A percentile compares a stretch with the other conserved stretches of the same genome.
phyloP scores from a whole-genome alignment of 768 basidiomycete species.

The Cystofilobasidium bisporidii region DNA sequence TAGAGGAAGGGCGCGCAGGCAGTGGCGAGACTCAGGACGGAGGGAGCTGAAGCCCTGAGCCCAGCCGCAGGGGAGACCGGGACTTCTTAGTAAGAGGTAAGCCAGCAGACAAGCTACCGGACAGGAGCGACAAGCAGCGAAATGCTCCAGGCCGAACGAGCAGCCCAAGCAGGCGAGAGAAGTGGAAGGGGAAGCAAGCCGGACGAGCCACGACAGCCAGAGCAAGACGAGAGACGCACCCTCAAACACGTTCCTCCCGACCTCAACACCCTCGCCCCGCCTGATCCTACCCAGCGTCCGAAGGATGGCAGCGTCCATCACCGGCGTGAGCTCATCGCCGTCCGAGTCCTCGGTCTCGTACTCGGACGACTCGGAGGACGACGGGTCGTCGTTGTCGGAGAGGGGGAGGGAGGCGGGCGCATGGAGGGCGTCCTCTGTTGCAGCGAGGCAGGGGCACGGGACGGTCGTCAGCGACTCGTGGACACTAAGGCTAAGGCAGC shows the following conservation, averaged over 20 bases:
- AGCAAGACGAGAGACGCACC: conserved; percentile 45
- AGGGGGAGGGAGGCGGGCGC: background rate
- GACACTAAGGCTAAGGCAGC: too few relatives aligned
- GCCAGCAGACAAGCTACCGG: too few relatives aligned
- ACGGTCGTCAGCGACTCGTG: too few relatives aligned
- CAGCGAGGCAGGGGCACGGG: background rate
- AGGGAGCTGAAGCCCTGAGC: too few relatives aligned
- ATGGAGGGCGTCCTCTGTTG: background rate
- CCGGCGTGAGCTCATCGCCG: conserved; percentile 86
- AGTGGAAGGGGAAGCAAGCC: conserved; percentile 1
- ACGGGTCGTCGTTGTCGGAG: conserved; percentile 41
- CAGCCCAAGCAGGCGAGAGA: too few relatives aligned
- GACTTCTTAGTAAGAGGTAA: too few relatives aligned
- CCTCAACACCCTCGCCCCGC: conserved; percentile 74
- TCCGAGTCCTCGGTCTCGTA: conserved; percentile 83
- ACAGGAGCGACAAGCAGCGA: too few relatives aligned
- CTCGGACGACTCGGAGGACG: conserved; percentile 58
- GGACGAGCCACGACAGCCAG: too few relatives aligned
- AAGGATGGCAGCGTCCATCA: conserved; percentile 86
- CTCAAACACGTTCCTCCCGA: conserved; percentile 62
- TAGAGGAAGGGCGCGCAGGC: too few relatives aligned
- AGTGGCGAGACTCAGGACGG: too few relatives aligned
- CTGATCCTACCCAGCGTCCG: conserved; percentile 77
- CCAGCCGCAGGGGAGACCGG: too few relatives aligned
- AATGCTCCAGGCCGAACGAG: too few relatives aligned